Evolutionary conservation across 2,329 filamentous ascomycete genomes (phyloP), one percentile per base, ranked within the genome.

Genomic region (Scopulariopsis brevicaulis): DNA sequence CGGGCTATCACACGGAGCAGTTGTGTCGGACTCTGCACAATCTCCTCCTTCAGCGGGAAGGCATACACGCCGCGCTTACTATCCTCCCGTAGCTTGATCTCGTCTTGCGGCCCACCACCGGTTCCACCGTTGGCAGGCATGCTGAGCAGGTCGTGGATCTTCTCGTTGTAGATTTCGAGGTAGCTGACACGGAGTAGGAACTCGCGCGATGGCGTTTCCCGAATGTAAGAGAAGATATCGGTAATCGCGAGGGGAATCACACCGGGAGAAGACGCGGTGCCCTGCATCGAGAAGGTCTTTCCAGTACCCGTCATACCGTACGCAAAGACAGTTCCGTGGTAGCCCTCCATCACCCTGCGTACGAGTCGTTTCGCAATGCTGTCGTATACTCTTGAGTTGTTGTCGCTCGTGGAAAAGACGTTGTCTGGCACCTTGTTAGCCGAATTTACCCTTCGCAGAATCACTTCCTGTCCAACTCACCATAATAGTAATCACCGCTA

Each of bases 211-310:
- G 94, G 94, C 1, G 94, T 97, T 73, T 99, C 94, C 59, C 94
- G 87, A 64, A 99, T 99, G 71, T 96, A 99, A 0, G 94, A 97
- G 71, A 99, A 99, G 56, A 99, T 99, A 68, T 99, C 94, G 62
- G 94, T 97, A 65, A 99, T 97, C 46, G 94, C 94, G 46, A 97
- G 78, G 7, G 94, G 94, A 58, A 99, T 99, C 32, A 99, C 94
- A 74, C 94, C 94, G 1, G 94, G 94, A 46, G 91, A 96, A 2
- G 89, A 90, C 53, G 92, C 91, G 12, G 94, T 99, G 65, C 94
- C 94, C 75, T 99, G 94, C 94, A 99, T 99, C 46, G 93, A 97
- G 70, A 97, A 99, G 0, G 94, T 99, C 76, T 99, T 99, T 64
- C 94, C 94, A 0, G 94, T 97, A 61, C 94, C 94, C 4, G 93